phyloP scores from a whole-genome alignment of 495 filamentous ascomycete species.

The Xylaria longipes region DNA sequence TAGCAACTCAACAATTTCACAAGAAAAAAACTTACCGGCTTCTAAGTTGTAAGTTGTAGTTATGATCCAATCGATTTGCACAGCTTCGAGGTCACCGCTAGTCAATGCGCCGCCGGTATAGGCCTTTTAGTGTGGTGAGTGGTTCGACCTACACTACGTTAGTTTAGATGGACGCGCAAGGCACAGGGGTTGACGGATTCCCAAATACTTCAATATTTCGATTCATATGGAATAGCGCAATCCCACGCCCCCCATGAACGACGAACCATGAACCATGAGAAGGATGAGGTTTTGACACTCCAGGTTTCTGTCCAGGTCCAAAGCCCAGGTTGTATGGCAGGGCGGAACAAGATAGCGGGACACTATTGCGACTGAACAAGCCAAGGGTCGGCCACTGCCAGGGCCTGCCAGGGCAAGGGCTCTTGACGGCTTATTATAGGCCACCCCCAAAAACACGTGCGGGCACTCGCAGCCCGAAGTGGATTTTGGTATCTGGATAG shows the following conservation, averaged over 20 bases:
- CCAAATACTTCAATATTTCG: neutral
- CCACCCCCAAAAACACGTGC: constrained; percentile 26
- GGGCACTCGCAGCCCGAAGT: constrained; percentile 27
- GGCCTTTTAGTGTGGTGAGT: neutral
- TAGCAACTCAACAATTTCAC: neutral
- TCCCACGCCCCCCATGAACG: constrained; percentile 5
- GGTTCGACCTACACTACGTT: neutral
- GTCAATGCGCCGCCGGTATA: constrained; percentile 12
- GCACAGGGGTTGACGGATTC: constrained; percentile 6
- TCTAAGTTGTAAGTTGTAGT: neutral
- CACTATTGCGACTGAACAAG: neutral
- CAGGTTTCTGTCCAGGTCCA: no score
- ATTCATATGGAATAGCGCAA: constrained; percentile 4
- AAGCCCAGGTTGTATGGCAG: no score
- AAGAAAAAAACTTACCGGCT: neutral
- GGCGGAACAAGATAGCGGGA: neutral
- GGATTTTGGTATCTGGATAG: constrained; percentile 21
- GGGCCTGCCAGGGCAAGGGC: neutral
- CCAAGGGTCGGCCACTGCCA: neutral
- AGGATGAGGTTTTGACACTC: neutral
- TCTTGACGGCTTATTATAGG: constrained; percentile 12
- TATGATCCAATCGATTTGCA: neutral
- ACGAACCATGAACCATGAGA: constrained; percentile 11
- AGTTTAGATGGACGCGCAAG: constrained; percentile 3
- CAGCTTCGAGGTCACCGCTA: constrained; percentile 23